A percentile compares a stretch with the other conserved stretches of the same genome.
phyloP scores from a whole-genome alignment of 202 grass and related monocot genomes.

The Carex arenaria region DNA sequence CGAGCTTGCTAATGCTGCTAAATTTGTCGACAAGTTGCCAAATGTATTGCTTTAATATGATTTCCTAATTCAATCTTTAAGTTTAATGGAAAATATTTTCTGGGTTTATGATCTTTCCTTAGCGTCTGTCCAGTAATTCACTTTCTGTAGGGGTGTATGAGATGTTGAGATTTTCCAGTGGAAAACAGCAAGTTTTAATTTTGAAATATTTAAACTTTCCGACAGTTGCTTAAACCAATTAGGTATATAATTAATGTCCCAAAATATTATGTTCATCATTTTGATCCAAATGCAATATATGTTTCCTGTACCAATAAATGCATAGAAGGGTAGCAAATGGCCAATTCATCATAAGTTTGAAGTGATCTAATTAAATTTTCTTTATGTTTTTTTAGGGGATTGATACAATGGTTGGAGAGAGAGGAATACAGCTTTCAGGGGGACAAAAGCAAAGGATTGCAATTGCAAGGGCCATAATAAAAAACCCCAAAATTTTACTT shows the following conservation, averaged over 20 bases:
- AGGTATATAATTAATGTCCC: background rate
- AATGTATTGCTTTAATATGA: slow-evolving; percentile 44
- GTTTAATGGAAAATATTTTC: background rate
- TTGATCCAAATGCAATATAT: background rate
- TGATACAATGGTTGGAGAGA: slow-evolving; percentile 38
- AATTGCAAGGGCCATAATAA: slow-evolving; percentile 41
- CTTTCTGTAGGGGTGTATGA: background rate
- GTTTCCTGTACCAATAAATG: background rate
- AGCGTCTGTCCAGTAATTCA: background rate
- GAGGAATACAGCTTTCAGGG: slow-evolving; percentile 37
- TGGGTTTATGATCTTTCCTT: background rate
- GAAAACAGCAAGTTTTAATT: too few relatives aligned
- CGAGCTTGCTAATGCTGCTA: slow-evolving; percentile 78
- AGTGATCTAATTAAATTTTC: slow-evolving; percentile 9
- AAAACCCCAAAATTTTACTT: slow-evolving; percentile 40
- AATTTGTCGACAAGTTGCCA: slow-evolving; percentile 81
- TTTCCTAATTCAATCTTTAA: background rate
- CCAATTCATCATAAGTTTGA: background rate
- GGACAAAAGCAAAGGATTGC: slow-evolving; percentile 45
- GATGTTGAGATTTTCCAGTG: background rate
- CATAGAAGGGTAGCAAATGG: background rate
- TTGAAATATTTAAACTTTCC: background rate
- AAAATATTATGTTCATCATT: background rate
- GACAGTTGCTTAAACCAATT: background rate
- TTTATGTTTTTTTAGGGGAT: slow-evolving; percentile 31